Evolutionary conservation across 208 protist genomes (phyloP), one percentile per base, ranked within the genome.

Genomic region (Leishmania aethiopica): DNA sequence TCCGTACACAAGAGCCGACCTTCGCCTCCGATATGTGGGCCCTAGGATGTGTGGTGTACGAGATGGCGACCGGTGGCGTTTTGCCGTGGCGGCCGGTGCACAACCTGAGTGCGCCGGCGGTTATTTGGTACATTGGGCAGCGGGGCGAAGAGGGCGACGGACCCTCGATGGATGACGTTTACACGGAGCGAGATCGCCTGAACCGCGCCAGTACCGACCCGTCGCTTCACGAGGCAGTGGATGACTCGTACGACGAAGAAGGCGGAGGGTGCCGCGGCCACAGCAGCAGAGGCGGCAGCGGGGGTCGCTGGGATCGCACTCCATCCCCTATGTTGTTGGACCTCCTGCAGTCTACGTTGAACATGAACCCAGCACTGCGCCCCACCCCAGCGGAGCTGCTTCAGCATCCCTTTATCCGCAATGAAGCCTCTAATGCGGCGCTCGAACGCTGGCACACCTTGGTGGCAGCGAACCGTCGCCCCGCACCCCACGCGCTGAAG

Each of bases 11-110:
- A 67, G 83, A 85, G 45, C 88, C 92, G 37, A 91, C 92, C 28
- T 88, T 87, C 64, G 94, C 92, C 25, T 94, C 92, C 6, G 96
- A 98, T 79, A 91, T 98, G 32, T 98, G 96, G 95, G 91, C 91
- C 2, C 74, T 98, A 32, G 95, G 96, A 10, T 97, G 93, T 81
- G 93, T 96, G 53, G 92, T 98, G 53, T 95, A 88, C 67, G 96
- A 98, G 83, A 97, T 98, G 94, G 90, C 93, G 7, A 96, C 94
- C 49, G 94, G 94, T 15, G 91, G 90, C n/a, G 71, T 91, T 22
- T 90, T 96, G 25, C 95, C 91, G 75, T 97, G 86, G 86, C 80
- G 83, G 6, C 84, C 94, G 49, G 66, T 95, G 13, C 89, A 91
- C 81, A 84, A 92, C 57, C 75, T 81, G 19, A 85, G 84, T 57